Conservation (phyloP, 768 basidiomycete species). For the Astraeus odoratus region DNA sequence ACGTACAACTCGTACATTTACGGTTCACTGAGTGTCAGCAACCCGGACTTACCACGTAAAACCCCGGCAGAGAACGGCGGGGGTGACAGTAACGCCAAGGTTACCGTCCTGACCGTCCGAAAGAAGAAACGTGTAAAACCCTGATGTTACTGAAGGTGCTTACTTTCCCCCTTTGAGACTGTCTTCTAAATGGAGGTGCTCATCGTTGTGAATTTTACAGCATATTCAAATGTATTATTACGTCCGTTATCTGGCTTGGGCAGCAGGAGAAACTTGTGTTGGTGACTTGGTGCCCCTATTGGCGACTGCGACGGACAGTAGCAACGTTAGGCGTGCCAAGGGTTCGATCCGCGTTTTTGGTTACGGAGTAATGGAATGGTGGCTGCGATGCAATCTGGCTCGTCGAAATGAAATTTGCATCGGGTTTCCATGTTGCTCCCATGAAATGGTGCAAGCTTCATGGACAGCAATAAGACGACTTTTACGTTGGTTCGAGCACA, state of each 20-base stretch:
- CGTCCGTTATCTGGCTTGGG: slow-evolving; percentile 8
- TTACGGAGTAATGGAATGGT: no score
- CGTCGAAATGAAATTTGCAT: no score
- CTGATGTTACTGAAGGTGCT: slow-evolving; percentile 8
- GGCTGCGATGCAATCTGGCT: no score
- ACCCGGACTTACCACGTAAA: slow-evolving; percentile 30
- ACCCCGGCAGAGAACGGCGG: slow-evolving; percentile 6
- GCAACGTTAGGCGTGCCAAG: no score
- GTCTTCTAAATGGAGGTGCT: slow-evolving; percentile 3
- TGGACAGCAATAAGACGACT: no score
- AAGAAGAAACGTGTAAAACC: slow-evolving; percentile 40
- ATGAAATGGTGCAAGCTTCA: no score
- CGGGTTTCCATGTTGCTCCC: no score
- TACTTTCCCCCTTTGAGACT: slow-evolving; percentile 1
- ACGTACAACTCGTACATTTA: slow-evolving; percentile 57
- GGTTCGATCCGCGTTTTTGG: no score
- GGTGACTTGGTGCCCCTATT: no score
- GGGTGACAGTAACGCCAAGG: slow-evolving; percentile 17
- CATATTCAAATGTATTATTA: slow-evolving; percentile 10
- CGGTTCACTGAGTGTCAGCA: slow-evolving; percentile 48
- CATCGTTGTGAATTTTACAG: neutral
- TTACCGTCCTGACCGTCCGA: slow-evolving; percentile 57
- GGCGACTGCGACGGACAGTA: no score
- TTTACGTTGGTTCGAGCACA: no score
- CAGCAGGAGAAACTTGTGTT: no score